phyloP scores from a whole-genome alignment of 495 filamentous ascomycete species.

The Tuber calosporum region DNA sequence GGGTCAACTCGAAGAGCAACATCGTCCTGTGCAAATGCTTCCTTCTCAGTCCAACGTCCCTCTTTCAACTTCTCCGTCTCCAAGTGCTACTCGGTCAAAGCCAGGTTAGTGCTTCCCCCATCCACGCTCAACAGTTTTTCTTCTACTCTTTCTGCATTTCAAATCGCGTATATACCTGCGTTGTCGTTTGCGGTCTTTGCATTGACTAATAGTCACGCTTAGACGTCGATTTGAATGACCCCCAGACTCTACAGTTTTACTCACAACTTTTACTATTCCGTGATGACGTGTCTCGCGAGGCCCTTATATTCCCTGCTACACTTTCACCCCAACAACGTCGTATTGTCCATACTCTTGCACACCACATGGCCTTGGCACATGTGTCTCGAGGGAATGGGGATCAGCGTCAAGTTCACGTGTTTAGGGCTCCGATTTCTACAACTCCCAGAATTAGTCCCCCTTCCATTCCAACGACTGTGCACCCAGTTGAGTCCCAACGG shows the following conservation, averaged over 20 bases:
- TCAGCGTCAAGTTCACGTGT: slow-evolving; percentile 79
- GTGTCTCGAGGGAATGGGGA: slow-evolving; percentile 78
- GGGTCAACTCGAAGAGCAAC: slow-evolving; percentile 94
- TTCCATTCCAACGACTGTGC: slow-evolving; percentile 55
- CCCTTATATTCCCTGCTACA: slow-evolving; percentile 70
- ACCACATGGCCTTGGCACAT: slow-evolving; percentile 88
- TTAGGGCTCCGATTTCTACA: slow-evolving; percentile 51
- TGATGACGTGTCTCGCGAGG: slow-evolving; percentile 66
- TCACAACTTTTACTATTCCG: slow-evolving; percentile 83
- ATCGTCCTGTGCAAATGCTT: slow-evolving; percentile 58
- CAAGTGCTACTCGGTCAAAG: slow-evolving; percentile 53
- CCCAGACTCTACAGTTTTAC: slow-evolving; percentile 76
- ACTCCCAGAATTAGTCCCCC: slow-evolving; percentile 58
- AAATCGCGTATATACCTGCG: slow-evolving; percentile 30
- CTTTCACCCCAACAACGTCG: slow-evolving; percentile 76
- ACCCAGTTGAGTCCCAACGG: slow-evolving; percentile 64
- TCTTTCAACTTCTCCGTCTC: slow-evolving; percentile 65
- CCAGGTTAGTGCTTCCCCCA: slow-evolving; percentile 54
- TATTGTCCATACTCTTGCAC: slow-evolving; percentile 85
- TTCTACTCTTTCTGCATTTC: slow-evolving; percentile 28
- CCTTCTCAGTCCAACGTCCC: slow-evolving; percentile 45
- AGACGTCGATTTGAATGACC: slow-evolving; percentile 82
- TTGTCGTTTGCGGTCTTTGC: slow-evolving; percentile 23
- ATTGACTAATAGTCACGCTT: slow-evolving; percentile 38
- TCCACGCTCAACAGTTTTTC: slow-evolving; percentile 18